Evolutionary conservation across 306 rosid genomes (phyloP).

Genomic region (Urtica urens): DNA sequence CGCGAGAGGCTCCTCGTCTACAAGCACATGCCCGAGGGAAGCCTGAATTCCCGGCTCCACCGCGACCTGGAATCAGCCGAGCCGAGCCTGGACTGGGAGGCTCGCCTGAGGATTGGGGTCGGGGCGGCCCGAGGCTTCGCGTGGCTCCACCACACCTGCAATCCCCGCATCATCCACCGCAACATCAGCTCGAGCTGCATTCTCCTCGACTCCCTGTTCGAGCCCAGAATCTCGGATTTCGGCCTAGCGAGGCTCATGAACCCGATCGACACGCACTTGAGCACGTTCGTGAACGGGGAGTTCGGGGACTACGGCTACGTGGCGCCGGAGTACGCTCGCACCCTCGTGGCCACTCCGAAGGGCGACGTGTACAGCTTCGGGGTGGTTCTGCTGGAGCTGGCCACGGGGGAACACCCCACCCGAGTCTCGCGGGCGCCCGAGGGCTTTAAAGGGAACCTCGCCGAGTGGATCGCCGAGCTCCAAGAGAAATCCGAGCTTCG

Average conservation of each 20-base stretch:
- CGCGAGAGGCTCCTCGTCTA: constrained; percentile 81
- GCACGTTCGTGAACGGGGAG: constrained; percentile 92
- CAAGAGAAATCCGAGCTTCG: constrained; percentile 36
- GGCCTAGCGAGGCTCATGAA: constrained; percentile 97
- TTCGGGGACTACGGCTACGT: constrained; percentile 91
- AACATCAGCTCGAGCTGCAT: constrained; percentile 93
- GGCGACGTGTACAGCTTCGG: constrained; percentile 93
- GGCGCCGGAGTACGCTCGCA: constrained; percentile 84
- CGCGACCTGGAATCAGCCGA: constrained; percentile 28
- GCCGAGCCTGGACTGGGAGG: constrained; percentile 58
- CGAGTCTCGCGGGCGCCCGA: constrained; percentile 59
- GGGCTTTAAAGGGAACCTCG: constrained; percentile 70
- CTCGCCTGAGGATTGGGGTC: constrained; percentile 74
- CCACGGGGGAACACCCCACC: constrained; percentile 77
- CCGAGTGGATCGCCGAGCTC: constrained; percentile 58
- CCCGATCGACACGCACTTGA: constrained; percentile 86
- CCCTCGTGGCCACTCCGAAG: constrained; percentile 84
- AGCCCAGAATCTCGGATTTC: constrained; percentile 84
- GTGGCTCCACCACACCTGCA: constrained; percentile 94
- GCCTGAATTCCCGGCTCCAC: constrained; percentile 65
- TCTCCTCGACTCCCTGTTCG: constrained; percentile 58
- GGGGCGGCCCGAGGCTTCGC: constrained; percentile 94
- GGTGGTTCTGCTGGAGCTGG: constrained; percentile 83
- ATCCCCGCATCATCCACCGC: constrained; percentile 84
- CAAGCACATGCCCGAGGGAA: constrained; percentile 65